Conservation (phyloP, 257 asterid species). For the Solanum gandarillasii region DNA sequence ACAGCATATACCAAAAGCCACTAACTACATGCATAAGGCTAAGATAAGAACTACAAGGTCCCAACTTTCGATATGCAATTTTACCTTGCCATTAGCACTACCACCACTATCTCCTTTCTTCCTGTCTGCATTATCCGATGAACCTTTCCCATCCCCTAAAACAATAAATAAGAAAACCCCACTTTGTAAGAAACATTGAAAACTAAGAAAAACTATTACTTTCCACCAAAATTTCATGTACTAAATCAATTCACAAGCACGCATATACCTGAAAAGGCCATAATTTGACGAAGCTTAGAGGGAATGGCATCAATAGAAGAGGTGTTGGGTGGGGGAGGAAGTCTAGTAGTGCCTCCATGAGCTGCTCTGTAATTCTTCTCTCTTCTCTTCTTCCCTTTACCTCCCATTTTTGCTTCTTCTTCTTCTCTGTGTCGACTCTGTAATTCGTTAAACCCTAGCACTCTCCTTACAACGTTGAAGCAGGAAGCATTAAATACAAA, state of each 20-base stretch:
- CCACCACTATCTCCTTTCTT: conserved; percentile 7
- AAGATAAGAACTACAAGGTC: neutral
- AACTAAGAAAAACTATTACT: neutral
- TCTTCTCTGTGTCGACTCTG: neutral
- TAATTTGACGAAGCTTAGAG: conserved; percentile 61
- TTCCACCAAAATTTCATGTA: neutral
- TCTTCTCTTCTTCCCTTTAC: conserved; percentile 65
- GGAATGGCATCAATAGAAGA: conserved; percentile 67
- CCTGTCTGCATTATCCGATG: conserved; percentile 7
- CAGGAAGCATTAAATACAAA: neutral
- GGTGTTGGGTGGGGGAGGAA: conserved; percentile 75
- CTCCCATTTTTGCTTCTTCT: conserved; percentile 38
- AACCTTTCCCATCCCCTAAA: conserved; percentile 4
- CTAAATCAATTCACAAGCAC: neutral
- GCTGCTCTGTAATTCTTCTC: conserved; percentile 77
- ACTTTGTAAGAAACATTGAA: neutral
- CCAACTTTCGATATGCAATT: neutral
- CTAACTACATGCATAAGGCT: too few species aligned
- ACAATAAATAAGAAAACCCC: neutral
- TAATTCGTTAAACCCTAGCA: neutral
- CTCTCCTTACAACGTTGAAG: neutral
- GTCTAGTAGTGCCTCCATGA: conserved; percentile 53
- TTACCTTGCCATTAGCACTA: conserved; percentile 28
- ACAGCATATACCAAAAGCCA: too few species aligned
- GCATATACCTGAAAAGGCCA: conserved; percentile 41